A percentile compares a stretch with the other conserved stretches of the same genome.
Conservation (phyloP, 2,329 filamentous ascomycete species). For the Fusarium sp. region DNA sequence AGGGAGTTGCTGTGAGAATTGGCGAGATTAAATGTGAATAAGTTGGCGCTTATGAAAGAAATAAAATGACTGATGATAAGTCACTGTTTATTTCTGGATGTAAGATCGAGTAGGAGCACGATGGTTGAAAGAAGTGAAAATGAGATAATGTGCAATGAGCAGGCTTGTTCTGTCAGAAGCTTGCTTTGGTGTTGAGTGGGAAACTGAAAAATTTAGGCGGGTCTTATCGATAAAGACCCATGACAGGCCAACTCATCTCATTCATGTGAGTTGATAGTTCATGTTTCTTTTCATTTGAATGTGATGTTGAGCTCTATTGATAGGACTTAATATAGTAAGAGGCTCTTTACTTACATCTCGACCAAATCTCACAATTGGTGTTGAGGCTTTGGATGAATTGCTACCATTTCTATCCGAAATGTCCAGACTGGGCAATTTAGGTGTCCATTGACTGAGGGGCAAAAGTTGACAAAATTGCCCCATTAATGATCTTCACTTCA, state of each 20-base stretch:
- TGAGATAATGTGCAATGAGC: constrained; percentile 10
- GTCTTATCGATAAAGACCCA: constrained; percentile 50
- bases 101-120: not conserved
- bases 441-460: constrained; percentile 8
- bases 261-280: not conserved
- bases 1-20: constrained; percentile 13
- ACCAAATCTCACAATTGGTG: not conserved
- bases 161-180: constrained; percentile 35
- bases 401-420: not conserved
- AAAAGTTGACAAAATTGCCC: constrained; percentile 15
- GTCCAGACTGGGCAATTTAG: not conserved
- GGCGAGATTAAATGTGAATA: not conserved
- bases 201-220: constrained; percentile 49
- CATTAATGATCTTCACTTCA: not conserved
- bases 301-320: not conserved
- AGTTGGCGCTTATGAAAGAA: not conserved
- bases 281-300: not conserved
- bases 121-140: constrained; percentile 8
- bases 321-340: fast-evolving
- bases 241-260: not conserved
- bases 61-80: not conserved
- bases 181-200: constrained; percentile 41
- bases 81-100: not conserved
- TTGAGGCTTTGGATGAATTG: not conserved
- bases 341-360: fast-evolving